Evolutionary conservation across 345 rosid genomes (phyloP), one percentile per base, ranked within the genome.

Genomic region (Gossypioides kirkii): DNA sequence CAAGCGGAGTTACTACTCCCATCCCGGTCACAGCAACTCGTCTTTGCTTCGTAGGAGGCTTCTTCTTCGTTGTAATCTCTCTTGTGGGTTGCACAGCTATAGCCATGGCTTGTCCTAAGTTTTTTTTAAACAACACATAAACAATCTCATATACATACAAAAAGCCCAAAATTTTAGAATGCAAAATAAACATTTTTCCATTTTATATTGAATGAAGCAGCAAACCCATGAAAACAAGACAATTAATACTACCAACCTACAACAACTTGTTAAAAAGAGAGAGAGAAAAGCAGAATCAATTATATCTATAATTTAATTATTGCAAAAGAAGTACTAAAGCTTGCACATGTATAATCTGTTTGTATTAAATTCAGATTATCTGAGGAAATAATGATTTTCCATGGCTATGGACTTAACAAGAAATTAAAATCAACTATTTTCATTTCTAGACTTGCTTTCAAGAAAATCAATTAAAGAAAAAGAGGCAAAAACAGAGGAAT

Each of bases 21-120:
- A 92, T 88, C 64, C 98, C 98, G 14, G 98, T 94, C 77, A 94
- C 97, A 59, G 92, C 98, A 46, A 94, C 98, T 23, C 90, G 85
- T 50, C 95, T 89, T 69, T 92, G 93, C 87, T 84, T 88, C n/a
- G 36, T 80, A 38, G 76, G 76, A 2, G 94, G 96, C 74, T 86
- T 94, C 80, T 86, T 88, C 81, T 84, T 84, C 45, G 80, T 78
- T 32, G 64, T 64, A 17, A 78, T 83, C 69, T 87, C 91, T 77
- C 81, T 82, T 52, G 87, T 79, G 68, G 88, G 88, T 80, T 86
- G 90, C 80, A 87, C 83, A 0, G 90, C 88, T 71, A 88, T 83
- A 10, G 93, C 90, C 90, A 85, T 87, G 60, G 83, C 83, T 80
- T 86, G 81, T 68, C 96, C 97, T 90, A 60, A 72, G 18, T 4